phyloP scores from a whole-genome alignment of 352 stramenopile species.

The Globisporangium uncinulatum region DNA sequence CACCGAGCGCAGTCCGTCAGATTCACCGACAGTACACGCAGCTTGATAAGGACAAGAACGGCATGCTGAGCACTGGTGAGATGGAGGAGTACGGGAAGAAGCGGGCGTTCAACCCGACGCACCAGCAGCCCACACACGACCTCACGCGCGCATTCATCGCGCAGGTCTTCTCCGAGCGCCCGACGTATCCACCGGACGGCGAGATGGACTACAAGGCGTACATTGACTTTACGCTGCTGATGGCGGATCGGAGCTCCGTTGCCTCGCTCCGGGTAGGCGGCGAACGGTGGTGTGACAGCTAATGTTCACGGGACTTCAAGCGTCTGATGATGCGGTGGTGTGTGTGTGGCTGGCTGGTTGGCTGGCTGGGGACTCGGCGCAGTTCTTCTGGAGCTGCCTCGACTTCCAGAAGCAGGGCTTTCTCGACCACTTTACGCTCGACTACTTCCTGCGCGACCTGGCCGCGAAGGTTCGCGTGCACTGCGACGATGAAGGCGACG shows the following conservation, averaged over 20 bases:
- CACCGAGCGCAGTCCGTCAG: slow-evolving; percentile 23
- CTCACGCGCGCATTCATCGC: slow-evolving; percentile 45
- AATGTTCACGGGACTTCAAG: neutral
- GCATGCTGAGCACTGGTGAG: slow-evolving; percentile 42
- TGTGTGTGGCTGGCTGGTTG: neutral
- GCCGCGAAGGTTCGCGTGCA: slow-evolving; percentile 35
- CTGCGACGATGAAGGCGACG: slow-evolving; percentile 21
- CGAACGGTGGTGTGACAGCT: neutral
- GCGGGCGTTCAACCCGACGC: slow-evolving; percentile 50
- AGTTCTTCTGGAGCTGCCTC: slow-evolving; percentile 71
- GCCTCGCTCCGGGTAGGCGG: slow-evolving; percentile 34
- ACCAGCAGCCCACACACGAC: slow-evolving; percentile 44
- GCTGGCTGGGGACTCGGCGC: neutral
- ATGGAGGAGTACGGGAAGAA: slow-evolving; percentile 58
- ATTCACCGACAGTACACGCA: slow-evolving; percentile 61
- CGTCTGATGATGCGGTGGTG: neutral
- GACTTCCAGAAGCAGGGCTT: slow-evolving; percentile 65
- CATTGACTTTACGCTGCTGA: slow-evolving; percentile 51
- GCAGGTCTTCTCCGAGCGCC: slow-evolving; percentile 49
- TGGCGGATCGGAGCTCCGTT: slow-evolving; percentile 34
- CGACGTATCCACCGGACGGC: slow-evolving; percentile 31
- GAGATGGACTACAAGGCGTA: slow-evolving; percentile 65
- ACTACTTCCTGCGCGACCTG: slow-evolving; percentile 57
- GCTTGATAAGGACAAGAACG: slow-evolving; percentile 56
- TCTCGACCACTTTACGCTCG: slow-evolving; percentile 52